A percentile compares a stretch with the other conserved stretches of the same genome.
These are phyloP conservation scores for Boletus eberwhitei DNA, from an alignment of 768 basidiomycete species.

Conservation along the genomic window DNA sequence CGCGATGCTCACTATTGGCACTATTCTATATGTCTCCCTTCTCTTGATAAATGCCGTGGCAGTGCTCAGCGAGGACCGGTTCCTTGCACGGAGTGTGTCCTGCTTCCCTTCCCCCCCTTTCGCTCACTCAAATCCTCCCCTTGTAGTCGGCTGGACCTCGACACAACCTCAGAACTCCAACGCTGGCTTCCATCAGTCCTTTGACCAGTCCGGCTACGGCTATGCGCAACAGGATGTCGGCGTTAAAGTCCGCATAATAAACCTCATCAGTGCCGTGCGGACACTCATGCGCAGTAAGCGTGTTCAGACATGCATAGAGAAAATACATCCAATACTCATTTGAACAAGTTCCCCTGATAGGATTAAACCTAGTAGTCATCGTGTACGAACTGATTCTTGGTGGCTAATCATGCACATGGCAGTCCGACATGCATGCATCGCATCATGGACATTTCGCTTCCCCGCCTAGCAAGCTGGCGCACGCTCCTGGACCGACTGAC, in stretches of 20 bases:
- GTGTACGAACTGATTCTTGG: conserved; percentile 79
- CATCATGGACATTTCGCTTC: conserved; percentile 16
- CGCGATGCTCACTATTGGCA: conserved; percentile 59
- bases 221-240: conserved; percentile 56
- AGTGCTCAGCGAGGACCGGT: conserved; percentile 93
- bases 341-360: conserved; percentile 83
- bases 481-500: conserved; percentile 4
- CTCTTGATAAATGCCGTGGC: conserved; percentile 94
- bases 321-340: conserved; percentile 17
- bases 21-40: conserved; percentile 79
- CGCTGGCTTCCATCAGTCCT: conserved; percentile 59
- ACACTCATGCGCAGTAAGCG: conserved; percentile 95
- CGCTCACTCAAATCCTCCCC: conserved; percentile 16
- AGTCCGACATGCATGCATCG: conserved; percentile 9
- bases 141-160: conserved; percentile 85
- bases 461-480: conserved; percentile 7
- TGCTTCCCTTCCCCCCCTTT: neutral
- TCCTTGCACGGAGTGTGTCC: conserved; percentile 83
- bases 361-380: conserved; percentile 82
- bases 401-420: conserved; percentile 31
- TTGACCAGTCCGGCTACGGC: conserved; percentile 63
- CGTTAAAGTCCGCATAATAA: conserved; percentile 82
- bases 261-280: conserved; percentile 91
- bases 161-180: conserved; percentile 56
- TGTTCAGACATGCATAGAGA: conserved; percentile 13